Base-by-base conservation (phyloP, 805 yeast genomes). In the Wickerhamomyces subpelliculosus region DNA sequence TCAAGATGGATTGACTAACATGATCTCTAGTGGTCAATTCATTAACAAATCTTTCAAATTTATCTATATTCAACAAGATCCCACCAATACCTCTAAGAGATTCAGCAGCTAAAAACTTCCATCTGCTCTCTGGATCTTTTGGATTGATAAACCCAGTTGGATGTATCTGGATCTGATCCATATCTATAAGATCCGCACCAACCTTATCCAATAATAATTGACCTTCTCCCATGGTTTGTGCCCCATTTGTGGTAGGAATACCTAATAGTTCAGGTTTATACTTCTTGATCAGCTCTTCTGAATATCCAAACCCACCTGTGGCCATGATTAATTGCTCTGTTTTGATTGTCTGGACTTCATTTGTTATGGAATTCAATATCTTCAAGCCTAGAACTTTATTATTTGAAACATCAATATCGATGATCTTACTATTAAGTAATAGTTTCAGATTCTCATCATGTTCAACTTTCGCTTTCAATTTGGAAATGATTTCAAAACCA, bases 31-130 rank as follows among this genome's bases (percentile, higher is more conserved):
- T 75, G 5, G 49, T 48, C 39, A 77, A 51, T 47, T 77, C 84
- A 49, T 77, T 67, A 23, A 71, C 70, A 51, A 76, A 77, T 46
- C 84, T 59, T 27, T 27, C 29, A 32, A 60, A 52, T 8, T 67
- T 56, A 2, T 41, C 34, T 3, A 71, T 64, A 36, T 72, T 69
- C 12, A 77, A 36, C 34, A 77, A 49, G 7, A 77, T 58, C 26
- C 80, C 82, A 23, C 84, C 84, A 32, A 72, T 60, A 1, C 80
- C 82, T 53, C 84, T 61, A 4, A 77, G 48, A 1, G 78, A 67
- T 46, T 77, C 84, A 8, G 80, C 82, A 45, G 80, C 78, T 13
- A 77, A 53, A 45, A 76, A 68, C 52, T 75, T 75, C 71, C 72
- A 69, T 38, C 62, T 64, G 36, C 56, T 63, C 5, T 50, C 47